Conservation (phyloP, 306 rosid genomes). For the Acacia crassicarpa region DNA sequence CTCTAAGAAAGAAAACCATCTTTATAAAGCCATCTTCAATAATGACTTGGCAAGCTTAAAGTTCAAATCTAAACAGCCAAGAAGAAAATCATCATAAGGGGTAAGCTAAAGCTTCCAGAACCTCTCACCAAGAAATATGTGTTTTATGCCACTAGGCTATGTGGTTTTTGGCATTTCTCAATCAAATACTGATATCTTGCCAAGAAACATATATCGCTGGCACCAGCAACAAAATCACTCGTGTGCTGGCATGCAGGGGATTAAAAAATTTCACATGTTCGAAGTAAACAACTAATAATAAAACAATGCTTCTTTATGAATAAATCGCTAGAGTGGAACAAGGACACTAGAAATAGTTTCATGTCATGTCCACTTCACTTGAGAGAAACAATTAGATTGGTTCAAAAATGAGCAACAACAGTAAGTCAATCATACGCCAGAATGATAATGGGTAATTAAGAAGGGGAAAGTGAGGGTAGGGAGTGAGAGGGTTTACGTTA, state of each 20-base stretch:
- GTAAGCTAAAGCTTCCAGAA: not conserved
- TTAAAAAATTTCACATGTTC: not conserved
- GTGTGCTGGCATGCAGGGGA: not conserved
- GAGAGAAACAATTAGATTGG: not conserved
- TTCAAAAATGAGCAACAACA: not conserved
- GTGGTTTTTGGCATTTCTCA: not conserved
- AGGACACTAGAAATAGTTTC: not conserved
- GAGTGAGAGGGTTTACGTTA: constrained; percentile 41
- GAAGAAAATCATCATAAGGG: not conserved
- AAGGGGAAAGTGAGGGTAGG: not conserved
- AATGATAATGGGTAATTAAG: not conserved
- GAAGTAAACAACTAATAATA: not conserved
- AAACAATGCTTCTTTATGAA: not conserved
- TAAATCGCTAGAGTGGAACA: not conserved
- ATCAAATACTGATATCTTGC: not conserved
- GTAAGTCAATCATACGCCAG: not conserved
- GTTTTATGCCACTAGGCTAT: not conserved
- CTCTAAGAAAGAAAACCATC: not conserved
- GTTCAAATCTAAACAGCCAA: not conserved
- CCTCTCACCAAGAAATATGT: not conserved
- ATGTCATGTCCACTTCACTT: not conserved
- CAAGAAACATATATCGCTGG: not conserved
- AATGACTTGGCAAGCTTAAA: not conserved
- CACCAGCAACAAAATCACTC: not conserved
- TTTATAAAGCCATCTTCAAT: not conserved